Percentiles rank a stretch among this genome's conserved stretches.
Conservation (phyloP, 2,329 filamentous ascomycete species). For the Xylaria sp. region DNA sequence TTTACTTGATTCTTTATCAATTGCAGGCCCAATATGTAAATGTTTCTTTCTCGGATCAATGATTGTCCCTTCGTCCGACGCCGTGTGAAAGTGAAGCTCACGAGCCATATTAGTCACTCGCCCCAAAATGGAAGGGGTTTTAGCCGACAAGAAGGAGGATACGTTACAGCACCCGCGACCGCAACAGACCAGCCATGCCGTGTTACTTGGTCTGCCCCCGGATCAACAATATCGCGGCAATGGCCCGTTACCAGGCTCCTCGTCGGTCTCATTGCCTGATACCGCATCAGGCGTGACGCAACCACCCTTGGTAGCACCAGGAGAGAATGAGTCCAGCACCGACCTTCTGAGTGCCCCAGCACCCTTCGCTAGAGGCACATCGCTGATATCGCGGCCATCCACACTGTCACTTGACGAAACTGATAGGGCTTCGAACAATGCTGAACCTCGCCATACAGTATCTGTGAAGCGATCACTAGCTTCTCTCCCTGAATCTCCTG, state of each 20-base stretch:
- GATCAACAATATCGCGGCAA: not conserved
- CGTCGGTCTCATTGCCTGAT: slow-evolving; percentile 3
- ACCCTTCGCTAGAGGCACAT: slow-evolving; percentile 31
- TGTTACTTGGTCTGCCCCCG: not conserved
- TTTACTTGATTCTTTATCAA: not conserved
- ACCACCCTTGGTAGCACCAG: slow-evolving; percentile 21
- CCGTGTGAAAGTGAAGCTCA: not conserved
- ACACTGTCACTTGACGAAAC: slow-evolving; percentile 25
- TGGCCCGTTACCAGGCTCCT: not conserved
- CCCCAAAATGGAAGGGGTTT: slow-evolving; percentile 14
- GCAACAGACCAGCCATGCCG: slow-evolving; percentile 6
- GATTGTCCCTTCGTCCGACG: not conserved
- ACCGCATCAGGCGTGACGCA: slow-evolving; percentile 27
- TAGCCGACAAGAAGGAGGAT: slow-evolving; percentile 12
- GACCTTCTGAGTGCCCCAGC: slow-evolving; percentile 31
- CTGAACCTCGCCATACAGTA: slow-evolving; percentile 26
- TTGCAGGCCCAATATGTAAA: not conserved
- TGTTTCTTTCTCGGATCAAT: slow-evolving; percentile 9
- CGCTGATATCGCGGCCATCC: slow-evolving; percentile 33
- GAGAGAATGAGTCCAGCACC: slow-evolving; percentile 30
- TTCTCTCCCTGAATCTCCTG: slow-evolving; percentile 32
- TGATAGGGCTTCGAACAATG: not conserved
- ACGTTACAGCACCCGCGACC: slow-evolving; percentile 7
- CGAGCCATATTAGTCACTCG: not conserved
- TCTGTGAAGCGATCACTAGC: slow-evolving; percentile 34